phyloP scores from a whole-genome alignment of 805 yeast species.

The Hanseniaspora taiwanica region DNA sequence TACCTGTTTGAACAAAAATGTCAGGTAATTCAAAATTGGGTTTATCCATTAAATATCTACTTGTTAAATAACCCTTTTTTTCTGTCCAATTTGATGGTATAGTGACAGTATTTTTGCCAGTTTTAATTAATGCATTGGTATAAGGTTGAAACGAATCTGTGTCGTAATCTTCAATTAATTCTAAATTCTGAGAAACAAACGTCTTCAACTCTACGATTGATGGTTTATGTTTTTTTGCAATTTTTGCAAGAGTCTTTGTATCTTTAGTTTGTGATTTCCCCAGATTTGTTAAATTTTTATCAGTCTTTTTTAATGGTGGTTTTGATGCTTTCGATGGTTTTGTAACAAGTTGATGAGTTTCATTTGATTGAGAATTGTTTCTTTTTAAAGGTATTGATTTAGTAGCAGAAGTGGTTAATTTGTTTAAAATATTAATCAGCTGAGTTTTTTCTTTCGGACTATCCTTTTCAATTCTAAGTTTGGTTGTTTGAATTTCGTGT shows the following conservation, averaged over 20 bases:
- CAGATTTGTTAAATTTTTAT: not conserved
- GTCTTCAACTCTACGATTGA: slow-evolving; percentile 60
- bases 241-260: not conserved
- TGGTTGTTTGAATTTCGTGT: no score
- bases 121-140: slow-evolving; percentile 49
- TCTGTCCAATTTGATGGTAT: slow-evolving; percentile 80
- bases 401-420: not conserved
- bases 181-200: slow-evolving; percentile 26
- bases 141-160: slow-evolving; percentile 73
- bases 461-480: no score
- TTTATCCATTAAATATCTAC: slow-evolving; percentile 52
- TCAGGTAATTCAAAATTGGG: slow-evolving; percentile 67
- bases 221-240: slow-evolving; percentile 27
- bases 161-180: slow-evolving; percentile 76
- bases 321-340: slow-evolving; percentile 1
- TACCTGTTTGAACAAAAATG: slow-evolving; percentile 71
- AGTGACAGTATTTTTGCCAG: slow-evolving; percentile 50
- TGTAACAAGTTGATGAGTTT: no score
- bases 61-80: slow-evolving; percentile 60
- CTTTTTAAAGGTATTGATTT: not conserved
- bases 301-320: not conserved
- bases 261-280: not conserved
- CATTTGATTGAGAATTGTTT: no score
- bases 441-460: slow-evolving; percentile 3
- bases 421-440: slow-evolving; percentile 2